Conservation (phyloP, 768 basidiomycete species). For the Solioccasus polychromus region DNA sequence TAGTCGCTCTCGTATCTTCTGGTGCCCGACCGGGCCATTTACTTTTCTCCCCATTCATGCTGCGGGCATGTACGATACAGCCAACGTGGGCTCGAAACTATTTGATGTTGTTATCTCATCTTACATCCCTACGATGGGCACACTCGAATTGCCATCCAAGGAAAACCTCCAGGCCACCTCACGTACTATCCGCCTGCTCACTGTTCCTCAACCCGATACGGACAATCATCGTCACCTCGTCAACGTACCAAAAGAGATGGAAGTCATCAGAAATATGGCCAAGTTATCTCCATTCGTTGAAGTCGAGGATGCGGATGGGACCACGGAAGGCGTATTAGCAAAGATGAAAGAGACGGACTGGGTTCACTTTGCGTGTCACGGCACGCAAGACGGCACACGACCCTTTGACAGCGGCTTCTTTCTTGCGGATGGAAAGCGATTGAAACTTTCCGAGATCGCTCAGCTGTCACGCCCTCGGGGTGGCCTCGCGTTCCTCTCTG, state of each 20-base stretch:
- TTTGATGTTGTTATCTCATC: constrained; percentile 9
- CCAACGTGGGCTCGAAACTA: neutral
- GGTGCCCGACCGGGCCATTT: too few species aligned
- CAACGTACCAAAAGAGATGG: constrained; percentile 13
- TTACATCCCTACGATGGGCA: constrained; percentile 27
- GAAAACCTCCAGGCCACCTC: neutral
- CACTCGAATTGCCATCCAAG: constrained; percentile 8
- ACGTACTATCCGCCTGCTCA: constrained; percentile 3
- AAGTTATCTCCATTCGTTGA: neutral
- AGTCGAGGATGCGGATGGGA: neutral
- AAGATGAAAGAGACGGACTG: neutral
- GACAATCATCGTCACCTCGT: constrained; percentile 1
- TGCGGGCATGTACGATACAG: neutral
- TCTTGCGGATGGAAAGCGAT: constrained; percentile 2
- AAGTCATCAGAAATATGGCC: constrained; percentile 7
- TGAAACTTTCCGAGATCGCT: neutral
- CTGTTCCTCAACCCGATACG: constrained; percentile 12
- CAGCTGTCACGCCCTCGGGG: constrained; percentile 5
- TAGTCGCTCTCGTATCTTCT: neutral
- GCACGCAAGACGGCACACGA: constrained; percentile 14
- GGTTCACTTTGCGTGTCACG: constrained; percentile 35
- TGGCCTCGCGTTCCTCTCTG: constrained; percentile 26
- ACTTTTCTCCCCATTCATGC: constrained; percentile 2
- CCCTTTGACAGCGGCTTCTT: constrained; percentile 21
- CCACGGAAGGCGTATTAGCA: neutral